Base-by-base conservation (phyloP, 352 stramenopile species). In the Globisporangium splendens region DNA sequence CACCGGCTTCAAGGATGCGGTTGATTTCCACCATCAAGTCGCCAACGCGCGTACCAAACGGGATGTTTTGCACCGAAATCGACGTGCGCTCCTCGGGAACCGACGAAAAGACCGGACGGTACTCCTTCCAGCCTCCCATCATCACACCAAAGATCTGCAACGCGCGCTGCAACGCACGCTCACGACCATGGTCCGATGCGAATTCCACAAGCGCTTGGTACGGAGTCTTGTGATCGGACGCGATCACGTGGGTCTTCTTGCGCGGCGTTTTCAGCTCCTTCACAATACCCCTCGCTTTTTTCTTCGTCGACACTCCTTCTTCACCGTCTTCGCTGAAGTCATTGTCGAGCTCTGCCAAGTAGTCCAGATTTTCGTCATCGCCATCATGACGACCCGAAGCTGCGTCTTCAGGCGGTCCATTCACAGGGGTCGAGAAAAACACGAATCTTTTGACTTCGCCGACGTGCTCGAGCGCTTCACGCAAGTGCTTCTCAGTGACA, bases 121-220 rank as follows among this genome's bases (percentile, higher is more conserved):
- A 86, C 66, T 95, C 81, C n/a, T 86, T 88, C 71, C 70, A 91
- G 52, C 83, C 85, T 20, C 54, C 67, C 78, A 95, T 91, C 82
- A 95, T 93, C 20, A 95, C 83, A 24, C 86, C 86, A 58, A 95
- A 95, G 59, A 95, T 95, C 69, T 91, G 82, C 21, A 93, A 61
- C 48, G 86, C 80, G 10, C 80, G 82, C 61, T 89, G 84, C 48
- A 89, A 72, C 38, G 86, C 86, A 7, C 75, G 75, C 5, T 86
- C 74, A 13, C 70, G 75, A 7, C 59, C 68, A 44, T 57, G 57
- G 46, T 77, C 57, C 5, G 58, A 68, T 46, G 79, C 78, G 39
- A 93, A 95, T 62, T 95, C 83, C 35, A 95, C 80, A 15, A 93
- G 55, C n/a, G 68, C 85, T 61, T 90, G 73, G 57, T 81, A 80